Conservation (phyloP, 163 green algal species). For the Scenedesmus sp. region DNA sequence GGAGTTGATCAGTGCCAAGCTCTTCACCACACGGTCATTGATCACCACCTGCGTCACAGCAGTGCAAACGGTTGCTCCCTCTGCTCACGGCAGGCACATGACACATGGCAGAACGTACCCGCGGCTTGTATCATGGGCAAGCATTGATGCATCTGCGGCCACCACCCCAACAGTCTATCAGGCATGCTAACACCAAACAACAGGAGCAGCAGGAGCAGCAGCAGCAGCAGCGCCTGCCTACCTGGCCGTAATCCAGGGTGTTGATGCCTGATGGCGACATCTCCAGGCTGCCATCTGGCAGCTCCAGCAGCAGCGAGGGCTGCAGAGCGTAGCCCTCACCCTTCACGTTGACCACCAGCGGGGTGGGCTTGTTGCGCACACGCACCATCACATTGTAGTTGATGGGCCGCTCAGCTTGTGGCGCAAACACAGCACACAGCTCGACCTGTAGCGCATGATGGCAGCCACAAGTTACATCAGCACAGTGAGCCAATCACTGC, state of each 20-base stretch:
- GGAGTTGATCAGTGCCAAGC: conserved; percentile 80
- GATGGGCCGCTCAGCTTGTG: conserved; percentile 68
- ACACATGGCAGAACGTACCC: too few species aligned
- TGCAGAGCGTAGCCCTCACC: conserved; percentile 86
- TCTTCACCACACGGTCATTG: conserved; percentile 75
- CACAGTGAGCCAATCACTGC: background rate
- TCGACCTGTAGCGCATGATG: conserved; percentile 51
- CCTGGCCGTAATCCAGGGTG: conserved; percentile 85
- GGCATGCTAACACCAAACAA: background rate
- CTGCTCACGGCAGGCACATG: too few species aligned
- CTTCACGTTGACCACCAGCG: conserved; percentile 86
- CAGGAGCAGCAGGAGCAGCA: background rate
- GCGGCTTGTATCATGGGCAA: background rate
- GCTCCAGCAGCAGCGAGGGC: conserved; percentile 77
- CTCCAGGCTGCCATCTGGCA: conserved; percentile 67
- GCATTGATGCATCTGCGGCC: background rate
- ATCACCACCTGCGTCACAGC: conserved; percentile 75
- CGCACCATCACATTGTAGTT: conserved; percentile 87
- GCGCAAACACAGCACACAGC: conserved; percentile 77
- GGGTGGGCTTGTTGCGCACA: conserved; percentile 76
- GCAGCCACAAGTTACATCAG: background rate
- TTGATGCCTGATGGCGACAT: conserved; percentile 72
- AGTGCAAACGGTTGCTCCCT: background rate
- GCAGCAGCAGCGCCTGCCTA: conserved; percentile 31
- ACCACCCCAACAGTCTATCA: background rate